Evolutionary conservation across 257 asterid species (phyloP), one percentile per base, ranked within the genome.

Genomic region (Salvia hispanica): DNA sequence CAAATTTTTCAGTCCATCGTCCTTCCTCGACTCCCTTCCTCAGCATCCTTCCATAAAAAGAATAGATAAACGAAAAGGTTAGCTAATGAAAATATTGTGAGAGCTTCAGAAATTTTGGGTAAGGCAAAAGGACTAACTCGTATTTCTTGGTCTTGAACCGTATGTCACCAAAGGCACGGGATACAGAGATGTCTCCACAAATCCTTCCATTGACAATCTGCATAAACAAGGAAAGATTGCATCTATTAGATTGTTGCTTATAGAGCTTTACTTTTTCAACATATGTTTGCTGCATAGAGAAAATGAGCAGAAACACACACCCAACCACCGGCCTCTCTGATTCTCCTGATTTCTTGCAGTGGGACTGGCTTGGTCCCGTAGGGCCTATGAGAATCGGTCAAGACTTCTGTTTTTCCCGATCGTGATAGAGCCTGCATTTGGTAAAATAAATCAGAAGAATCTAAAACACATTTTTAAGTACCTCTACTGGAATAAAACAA

Each of bases 161-260:
- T 58, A 83, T 75, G 77, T 94, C 99, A n/a, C 99, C 99, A 77
- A 94, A 91, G 64, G 99, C 87, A 75, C 96, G 99, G 45, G 99
- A 91, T 18, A 94, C 96, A 39, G 99, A 81, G 16, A 94, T 87
- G 70, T 94, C 97, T 52, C 96, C 96, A 64, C 99, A 91, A 37
- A 94, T 88, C 79, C 99, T 84, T 72, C 99, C 97, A 73, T 91
- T 78, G 44, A 52, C 75, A 71, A 94, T 90, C 98, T 92, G 82
- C 67, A 73, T 51, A 74, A 11, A 68, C 4, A 4, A 25, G 48
- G 65, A 61, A 58, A 54, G 60, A 58, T 58, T 55, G 69, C n/a
- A 69, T 18, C 39, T 58, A 69, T n/a, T 14, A 2, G 67, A 12
- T 39, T 39, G 43, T 40, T 8, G 10, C 45, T 40, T 40, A 40